Conservation (phyloP, 495 filamentous ascomycete species). For the Acidomyces sp. region DNA sequence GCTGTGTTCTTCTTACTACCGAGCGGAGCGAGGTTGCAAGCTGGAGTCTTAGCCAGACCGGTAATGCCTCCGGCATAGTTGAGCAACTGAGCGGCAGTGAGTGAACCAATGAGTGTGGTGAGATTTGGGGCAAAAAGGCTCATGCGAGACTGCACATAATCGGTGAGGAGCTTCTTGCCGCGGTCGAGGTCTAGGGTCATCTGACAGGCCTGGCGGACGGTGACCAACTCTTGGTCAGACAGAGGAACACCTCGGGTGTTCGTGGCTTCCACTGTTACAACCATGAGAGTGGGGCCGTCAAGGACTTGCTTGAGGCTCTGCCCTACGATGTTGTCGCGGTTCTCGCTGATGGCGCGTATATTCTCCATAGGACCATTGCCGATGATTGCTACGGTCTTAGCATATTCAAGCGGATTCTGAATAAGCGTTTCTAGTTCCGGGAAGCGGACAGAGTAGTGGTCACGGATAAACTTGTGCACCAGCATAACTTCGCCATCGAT, state of each 20-base stretch:
- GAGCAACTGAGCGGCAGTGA: slow-evolving; percentile 92
- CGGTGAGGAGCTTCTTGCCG: slow-evolving; percentile 75
- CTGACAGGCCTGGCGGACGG: slow-evolving; percentile 65
- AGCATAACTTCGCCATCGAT: slow-evolving; percentile 86
- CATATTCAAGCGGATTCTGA: slow-evolving; percentile 84
- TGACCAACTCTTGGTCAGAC: slow-evolving; percentile 57
- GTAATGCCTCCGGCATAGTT: slow-evolving; percentile 83
- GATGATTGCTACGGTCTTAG: slow-evolving; percentile 86
- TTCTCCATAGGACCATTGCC: slow-evolving; percentile 86
- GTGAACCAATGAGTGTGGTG: slow-evolving; percentile 79
- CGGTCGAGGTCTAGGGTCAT: slow-evolving; percentile 77
- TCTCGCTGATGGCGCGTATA: slow-evolving; percentile 60
- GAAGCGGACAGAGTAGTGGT: slow-evolving; percentile 89
- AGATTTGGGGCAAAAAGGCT: slow-evolving; percentile 89
- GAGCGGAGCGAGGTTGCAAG: slow-evolving; percentile 81
- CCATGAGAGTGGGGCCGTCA: slow-evolving; percentile 83
- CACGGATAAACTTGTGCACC: slow-evolving; percentile 88
- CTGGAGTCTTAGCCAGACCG: slow-evolving; percentile 78
- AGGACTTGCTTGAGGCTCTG: slow-evolving; percentile 63
- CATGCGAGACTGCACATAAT: slow-evolving; percentile 97
- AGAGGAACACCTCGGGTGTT: slow-evolving; percentile 72
- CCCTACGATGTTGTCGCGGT: slow-evolving; percentile 59
- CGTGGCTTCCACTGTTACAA: slow-evolving; percentile 89
- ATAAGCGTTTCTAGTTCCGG: slow-evolving; percentile 93
- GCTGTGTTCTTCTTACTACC: slow-evolving; percentile 81